Base-by-base conservation (phyloP, 2,329 filamentous ascomycete species). In the Colletotrichum tofieldiae region DNA sequence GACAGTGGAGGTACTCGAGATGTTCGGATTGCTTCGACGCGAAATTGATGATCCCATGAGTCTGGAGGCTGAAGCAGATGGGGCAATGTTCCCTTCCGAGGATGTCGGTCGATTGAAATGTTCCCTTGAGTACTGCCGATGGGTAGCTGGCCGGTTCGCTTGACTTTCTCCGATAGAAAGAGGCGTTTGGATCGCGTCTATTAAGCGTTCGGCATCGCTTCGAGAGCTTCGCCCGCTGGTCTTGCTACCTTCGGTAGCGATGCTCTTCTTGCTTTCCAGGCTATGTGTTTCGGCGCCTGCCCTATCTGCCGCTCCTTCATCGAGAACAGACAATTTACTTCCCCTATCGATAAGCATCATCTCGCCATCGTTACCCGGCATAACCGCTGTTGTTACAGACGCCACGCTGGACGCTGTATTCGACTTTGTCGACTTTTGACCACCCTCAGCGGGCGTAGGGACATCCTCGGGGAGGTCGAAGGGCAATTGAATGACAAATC, bases 401-500 rank as follows among this genome's bases (percentile, higher is more conserved):
- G 78, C 76, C 1, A 74, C 63, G 43, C 75, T 81, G 11, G 80
- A 77, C 1, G 75, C 75, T 5, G 78, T 54, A 9, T 60, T 54
- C 0, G 78, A 69, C 47, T 77, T 73, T 8, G 37, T 68, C 20
- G 61, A 41, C 7, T 60, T 67, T 11, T 76, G 72, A 18, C 54
- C 58, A 8, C 70, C 76, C 3, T 66, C 76, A 9, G 74, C 64
- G 0, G 77, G 77, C 5, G 79, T 77, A 2, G 81, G 75, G 3
- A 76, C 73, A 55, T 86, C 82, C 0, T 85, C 82, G 0, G 82
- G 91, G 1, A 95, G 79, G 9, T 91, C 86, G 75, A 98, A 96
- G 0, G 93, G 92, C 39, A 98, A 84, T 74, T 94, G 90, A 32
- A 98, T 90, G 26, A 94, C 91, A 75, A 98, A 97, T 64, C 93